Evolutionary conservation across 163 green algal species (phyloP), one percentile per base, ranked within the genome.

Genomic region (Botryococcus braunii): DNA sequence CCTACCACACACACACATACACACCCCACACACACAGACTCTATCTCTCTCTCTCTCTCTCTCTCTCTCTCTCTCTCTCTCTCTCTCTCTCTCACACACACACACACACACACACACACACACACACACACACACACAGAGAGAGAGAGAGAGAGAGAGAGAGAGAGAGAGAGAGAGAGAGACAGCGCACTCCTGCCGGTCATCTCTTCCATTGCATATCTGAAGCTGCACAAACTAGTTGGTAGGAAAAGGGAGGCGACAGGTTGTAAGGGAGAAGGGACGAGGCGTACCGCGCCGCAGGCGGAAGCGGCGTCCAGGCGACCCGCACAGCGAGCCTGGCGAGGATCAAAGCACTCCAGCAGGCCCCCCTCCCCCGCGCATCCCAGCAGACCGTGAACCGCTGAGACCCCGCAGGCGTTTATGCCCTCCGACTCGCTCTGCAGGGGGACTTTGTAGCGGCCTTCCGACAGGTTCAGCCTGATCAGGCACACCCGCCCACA

Each of bases 281-380:
- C 17, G 49, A 37, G 21, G 17, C 62, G 47, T 34, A 77, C 67
- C 11, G 67, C 77, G 1, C 85, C 87, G 21, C 74, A 77, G 27
- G 85, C 85, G 29, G 75, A 81, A 8, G 86, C 87, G 0, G 86
- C 87, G 41, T 94, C 82, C 25, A 96, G 46, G 17, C 56, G 55
- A 27, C 87, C 88, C 3, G 87, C 74, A 25, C 74, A 69, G 2
- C 38, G 57, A 5, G 81, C 66, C 58, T 82, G 65, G 7, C 93
- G 78, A 68, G 89, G 65, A 80, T 98, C 93, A 64, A 96, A 97
- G 82, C 90, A 97, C 77, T 97, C 92, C 52, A 99, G 75, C 1
- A 75, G 31, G 13, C 94, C 94, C 43, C 93, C 90, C 72, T 96
- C 91, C 17, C 93, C 89, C 1, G 83, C 92, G 57, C 69, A 84